Base-by-base conservation (phyloP, 148 eudicot genomes). In the Salicornia ramosissima region DNA sequence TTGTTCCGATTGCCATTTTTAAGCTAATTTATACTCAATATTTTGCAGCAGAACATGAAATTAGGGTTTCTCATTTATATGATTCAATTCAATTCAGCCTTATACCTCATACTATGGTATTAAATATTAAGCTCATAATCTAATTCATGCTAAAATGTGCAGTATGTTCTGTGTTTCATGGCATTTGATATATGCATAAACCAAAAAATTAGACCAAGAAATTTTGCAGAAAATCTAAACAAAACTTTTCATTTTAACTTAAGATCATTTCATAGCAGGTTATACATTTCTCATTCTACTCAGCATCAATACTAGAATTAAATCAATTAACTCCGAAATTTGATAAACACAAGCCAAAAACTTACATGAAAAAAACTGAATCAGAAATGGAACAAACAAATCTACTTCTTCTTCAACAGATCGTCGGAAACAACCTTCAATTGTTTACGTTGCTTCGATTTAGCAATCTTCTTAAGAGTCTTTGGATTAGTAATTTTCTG, bases 401-500 rank as follows among this genome's bases (percentile, higher is more conserved):
- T 19, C 22, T 22, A 61, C 63, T 78, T 57, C 50, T 77, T 77
- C 71, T 40, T 84, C 34, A 90, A 30, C 47, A 90, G 33, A 76
- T 84, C 77, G 82, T 94, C 97, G 73, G 99, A 74, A 15, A 88
- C 86, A 68, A 87, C 85, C 87, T 85, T 90, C 62, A 94, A 92
- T 9, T 69, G 78, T 82, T 94, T 94, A 66, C 84, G 67, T 67
- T 90, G 81, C 79, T 87, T 90, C 0, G 90, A 85, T 39, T 90
- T 88, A 2, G 92, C 84, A 70, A 94, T 80, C 93, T 86, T 88
- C 91, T 91, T 82, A 1, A 91, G 79, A 0, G 99, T 91, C 40
- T 89, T 91, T 6, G 97, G 99, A 45, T 94, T 94, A 0, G 92
- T 78, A 57, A 94, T 85, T 80, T 74, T 82, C 90, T 94, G 99